A percentile compares a stretch with the other conserved stretches of the same genome.
phyloP scores from a whole-genome alignment of 345 rosid species.

The Eucalyptus melliodora region DNA sequence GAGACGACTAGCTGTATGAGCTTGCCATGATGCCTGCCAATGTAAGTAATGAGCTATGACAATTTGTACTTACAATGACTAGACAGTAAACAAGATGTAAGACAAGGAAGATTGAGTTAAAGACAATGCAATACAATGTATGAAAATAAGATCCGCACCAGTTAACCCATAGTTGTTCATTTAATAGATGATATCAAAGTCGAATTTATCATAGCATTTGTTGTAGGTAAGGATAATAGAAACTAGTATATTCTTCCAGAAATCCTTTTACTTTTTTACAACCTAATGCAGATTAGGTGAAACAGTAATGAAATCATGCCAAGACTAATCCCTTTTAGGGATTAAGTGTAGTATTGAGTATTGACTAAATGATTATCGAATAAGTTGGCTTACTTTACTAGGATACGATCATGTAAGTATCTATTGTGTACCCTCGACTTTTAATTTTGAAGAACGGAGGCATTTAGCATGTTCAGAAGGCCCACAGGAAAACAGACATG shows the following conservation, averaged over 20 bases:
- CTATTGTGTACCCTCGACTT: background rate
- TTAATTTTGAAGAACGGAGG: background rate
- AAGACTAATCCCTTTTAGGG: background rate
- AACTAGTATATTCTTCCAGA: background rate
- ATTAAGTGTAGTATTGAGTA: background rate
- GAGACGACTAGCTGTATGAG: background rate
- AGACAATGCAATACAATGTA: accelerated
- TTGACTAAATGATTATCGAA: background rate
- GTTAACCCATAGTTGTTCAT: background rate
- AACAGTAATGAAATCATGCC: background rate
- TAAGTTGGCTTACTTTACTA: background rate
- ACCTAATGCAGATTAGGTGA: background rate
- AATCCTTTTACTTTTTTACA: background rate
- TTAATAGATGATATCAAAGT: background rate
- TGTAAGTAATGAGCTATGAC: background rate
- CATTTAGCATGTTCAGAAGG: background rate
- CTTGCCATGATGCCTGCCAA: background rate
- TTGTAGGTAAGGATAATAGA: background rate
- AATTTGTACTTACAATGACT: accelerated
- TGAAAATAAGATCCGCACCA: background rate
- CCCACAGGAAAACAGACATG: background rate
- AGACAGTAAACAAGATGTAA: accelerated
- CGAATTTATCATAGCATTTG: background rate
- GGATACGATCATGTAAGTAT: background rate
- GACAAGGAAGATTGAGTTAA: background rate